Percentiles rank a stretch among this genome's conserved stretches.
These are phyloP conservation scores for Nicotiana obtusifolia DNA, from an alignment of 257 asterid species.

Conservation along the genomic window DNA sequence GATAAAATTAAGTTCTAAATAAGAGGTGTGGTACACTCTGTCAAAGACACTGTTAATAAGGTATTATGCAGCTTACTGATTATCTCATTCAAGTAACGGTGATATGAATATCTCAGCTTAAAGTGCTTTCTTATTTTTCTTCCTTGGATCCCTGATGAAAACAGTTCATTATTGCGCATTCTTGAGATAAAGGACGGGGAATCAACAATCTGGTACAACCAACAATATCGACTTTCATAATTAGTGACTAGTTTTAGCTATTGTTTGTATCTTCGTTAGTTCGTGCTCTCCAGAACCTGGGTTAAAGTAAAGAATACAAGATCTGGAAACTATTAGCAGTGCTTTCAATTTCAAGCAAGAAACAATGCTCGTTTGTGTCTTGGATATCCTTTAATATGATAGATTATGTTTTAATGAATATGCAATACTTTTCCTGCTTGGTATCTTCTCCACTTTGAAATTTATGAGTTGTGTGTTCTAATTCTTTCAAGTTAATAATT, in stretches of 20 bases:
- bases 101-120: neutral
- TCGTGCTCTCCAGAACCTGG: neutral
- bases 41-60: slow-evolving; percentile 26
- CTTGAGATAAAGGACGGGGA: slow-evolving; percentile 37
- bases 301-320: neutral
- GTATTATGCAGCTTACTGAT: slow-evolving; percentile 21
- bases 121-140: neutral
- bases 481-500: too few species aligned
- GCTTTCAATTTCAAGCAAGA: neutral
- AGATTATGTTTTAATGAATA: too few species aligned
- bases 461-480: too few species aligned
- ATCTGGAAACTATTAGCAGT: neutral
- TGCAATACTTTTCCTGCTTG: neutral
- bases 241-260: neutral
- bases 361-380: neutral
- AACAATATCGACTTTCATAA: neutral
- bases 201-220: slow-evolving; percentile 20
- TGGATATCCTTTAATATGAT: neutral
- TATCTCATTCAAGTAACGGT: neutral
- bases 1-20: too few species aligned
- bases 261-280: neutral
- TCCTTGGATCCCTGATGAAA: neutral
- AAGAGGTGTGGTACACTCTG: too few species aligned
- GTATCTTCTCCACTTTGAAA: too few species aligned
- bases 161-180: neutral